These are phyloP conservation scores for Alternaria longipes DNA, from an alignment of 2,329 filamentous ascomycete genomes.

Conservation along the genomic window DNA sequence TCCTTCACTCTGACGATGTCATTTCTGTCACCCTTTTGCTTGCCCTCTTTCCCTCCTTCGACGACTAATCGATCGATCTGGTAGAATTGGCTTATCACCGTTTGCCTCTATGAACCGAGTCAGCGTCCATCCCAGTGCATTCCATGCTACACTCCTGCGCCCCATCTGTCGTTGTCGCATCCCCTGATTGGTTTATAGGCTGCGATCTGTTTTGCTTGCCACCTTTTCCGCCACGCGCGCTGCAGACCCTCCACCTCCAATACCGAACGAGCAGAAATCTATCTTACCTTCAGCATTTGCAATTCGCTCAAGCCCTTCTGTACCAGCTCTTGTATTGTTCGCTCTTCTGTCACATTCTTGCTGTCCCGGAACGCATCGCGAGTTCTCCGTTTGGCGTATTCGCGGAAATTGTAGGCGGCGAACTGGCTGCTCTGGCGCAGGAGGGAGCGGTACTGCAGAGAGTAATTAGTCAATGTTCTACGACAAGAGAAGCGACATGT, in stretches of 20 bases:
- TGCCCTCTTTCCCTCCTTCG: constrained; percentile 83
- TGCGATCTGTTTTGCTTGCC: neutral
- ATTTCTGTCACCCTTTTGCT: constrained; percentile 72
- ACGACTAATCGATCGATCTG: constrained; percentile 91
- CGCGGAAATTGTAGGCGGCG: constrained; percentile 95
- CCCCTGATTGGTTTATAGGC: neutral
- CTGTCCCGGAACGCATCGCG: constrained; percentile 90
- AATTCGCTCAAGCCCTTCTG: constrained; percentile 88
- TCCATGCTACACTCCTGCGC: neutral
- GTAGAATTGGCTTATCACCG: constrained; percentile 92
- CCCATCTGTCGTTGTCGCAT: neutral
- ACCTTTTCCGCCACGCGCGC: neutral
- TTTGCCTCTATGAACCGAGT: constrained; percentile 79
- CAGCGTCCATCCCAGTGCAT: constrained; percentile 39
- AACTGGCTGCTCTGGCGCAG: constrained; percentile 88
- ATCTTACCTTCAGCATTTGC: constrained; percentile 83
- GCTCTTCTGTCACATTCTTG: constrained; percentile 73
- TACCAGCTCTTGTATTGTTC: constrained; percentile 84
- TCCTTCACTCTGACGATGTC: constrained; percentile 80
- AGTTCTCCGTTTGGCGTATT: constrained; percentile 92
- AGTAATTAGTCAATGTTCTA: constrained; percentile 11
- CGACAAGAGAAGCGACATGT: neutral
- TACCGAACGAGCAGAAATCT: neutral
- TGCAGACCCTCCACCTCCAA: neutral
- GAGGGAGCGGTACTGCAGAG: constrained; percentile 83